Evolutionary conservation across 2,329 filamentous ascomycete genomes (phyloP).

Genomic region (Stemphylium beticola): DNA sequence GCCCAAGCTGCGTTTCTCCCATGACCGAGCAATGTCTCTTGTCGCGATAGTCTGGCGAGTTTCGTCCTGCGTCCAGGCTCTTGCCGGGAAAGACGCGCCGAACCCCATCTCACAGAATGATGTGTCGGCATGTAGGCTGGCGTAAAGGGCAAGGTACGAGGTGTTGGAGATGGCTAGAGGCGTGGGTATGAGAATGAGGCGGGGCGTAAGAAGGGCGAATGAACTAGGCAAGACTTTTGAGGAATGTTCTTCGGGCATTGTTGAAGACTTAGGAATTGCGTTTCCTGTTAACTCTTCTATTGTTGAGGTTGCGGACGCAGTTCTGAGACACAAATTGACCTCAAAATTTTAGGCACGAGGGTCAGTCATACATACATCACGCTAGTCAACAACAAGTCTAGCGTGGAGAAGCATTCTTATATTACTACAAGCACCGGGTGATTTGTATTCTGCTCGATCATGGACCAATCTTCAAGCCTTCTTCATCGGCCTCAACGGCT

Average conservation of each 20-base stretch:
- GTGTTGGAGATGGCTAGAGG: background rate
- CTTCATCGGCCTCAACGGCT: constrained; percentile 14
- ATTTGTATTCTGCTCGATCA: no score
- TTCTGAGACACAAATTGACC: no score
- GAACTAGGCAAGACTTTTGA: background rate
- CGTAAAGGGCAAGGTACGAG: constrained; percentile 2
- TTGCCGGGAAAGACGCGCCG: background rate
- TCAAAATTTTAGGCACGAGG: background rate
- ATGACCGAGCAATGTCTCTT: constrained; percentile 20
- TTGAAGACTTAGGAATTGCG: background rate
- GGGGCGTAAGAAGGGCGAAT: background rate
- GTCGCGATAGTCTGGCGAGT: constrained; percentile 15
- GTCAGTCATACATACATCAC: constrained; percentile 1
- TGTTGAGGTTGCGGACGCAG: no score
- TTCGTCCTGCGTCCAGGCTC: constrained; percentile 11
- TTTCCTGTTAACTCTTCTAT: no score
- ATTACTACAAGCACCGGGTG: no score
- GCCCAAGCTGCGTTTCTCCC: constrained; percentile 18
- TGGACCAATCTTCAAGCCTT: background rate
- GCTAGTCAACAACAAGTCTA: background rate
- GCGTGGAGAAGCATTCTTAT: background rate
- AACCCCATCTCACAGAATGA: constrained; percentile 3
- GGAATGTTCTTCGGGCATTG: background rate
- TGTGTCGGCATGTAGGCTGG: background rate
- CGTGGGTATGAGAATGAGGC: constrained; percentile 2